These are phyloP conservation scores for Caloboletus inedulis DNA, from an alignment of 1,284 basidiomycete genomes.

Conservation along the genomic window DNA sequence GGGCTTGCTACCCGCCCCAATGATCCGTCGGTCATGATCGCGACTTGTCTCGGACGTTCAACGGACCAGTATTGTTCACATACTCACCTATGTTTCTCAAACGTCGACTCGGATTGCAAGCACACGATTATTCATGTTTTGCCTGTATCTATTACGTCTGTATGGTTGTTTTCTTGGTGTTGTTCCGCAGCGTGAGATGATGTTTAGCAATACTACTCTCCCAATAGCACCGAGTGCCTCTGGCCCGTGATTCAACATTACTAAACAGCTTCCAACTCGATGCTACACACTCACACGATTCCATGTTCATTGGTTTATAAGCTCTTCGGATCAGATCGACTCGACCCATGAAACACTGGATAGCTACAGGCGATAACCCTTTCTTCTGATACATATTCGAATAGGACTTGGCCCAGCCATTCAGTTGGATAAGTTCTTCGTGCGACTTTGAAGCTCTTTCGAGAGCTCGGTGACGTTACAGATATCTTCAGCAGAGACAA, in stretches of 20 bases:
- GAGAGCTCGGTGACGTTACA: too few relatives aligned
- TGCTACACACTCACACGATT: too few relatives aligned
- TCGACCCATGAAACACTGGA: too few relatives aligned
- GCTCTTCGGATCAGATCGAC: too few relatives aligned
- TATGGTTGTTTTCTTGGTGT: constrained; percentile 8
- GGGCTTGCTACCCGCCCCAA: constrained; percentile 64
- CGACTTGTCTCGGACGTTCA: background rate
- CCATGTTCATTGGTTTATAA: too few relatives aligned
- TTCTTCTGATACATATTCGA: too few relatives aligned
- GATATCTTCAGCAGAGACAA: background rate
- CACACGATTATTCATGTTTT: constrained; percentile 6
- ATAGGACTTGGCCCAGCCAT: too few relatives aligned
- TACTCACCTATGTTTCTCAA: background rate
- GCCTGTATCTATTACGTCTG: constrained; percentile 20
- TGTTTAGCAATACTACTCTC: background rate
- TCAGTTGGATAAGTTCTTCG: too few relatives aligned
- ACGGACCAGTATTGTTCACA: background rate
- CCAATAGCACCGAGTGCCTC: background rate
- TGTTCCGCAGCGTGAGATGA: background rate
- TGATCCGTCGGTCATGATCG: constrained; percentile 38
- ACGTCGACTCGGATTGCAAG: constrained; percentile 10
- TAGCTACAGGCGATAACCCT: too few relatives aligned
- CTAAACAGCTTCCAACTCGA: too few relatives aligned
- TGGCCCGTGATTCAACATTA: background rate
- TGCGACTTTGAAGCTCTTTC: too few relatives aligned